Base-by-base conservation (phyloP, 2,329 filamentous ascomycete species). In the Chaetomium olivaceum region DNA sequence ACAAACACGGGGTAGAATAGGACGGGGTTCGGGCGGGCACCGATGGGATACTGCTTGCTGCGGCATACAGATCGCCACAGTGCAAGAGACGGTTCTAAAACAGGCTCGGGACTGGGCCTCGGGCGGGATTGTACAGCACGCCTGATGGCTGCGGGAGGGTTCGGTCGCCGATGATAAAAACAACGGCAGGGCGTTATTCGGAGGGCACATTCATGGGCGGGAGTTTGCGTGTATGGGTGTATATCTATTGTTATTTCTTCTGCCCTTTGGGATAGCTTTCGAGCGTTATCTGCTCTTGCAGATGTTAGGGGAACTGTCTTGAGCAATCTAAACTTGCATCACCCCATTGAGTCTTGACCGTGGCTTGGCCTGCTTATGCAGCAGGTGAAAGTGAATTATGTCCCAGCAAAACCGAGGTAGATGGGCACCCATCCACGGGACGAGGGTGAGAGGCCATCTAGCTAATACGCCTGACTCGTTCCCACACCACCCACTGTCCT, bases 211-310 rank as follows among this genome's bases (percentile, higher is more conserved):
- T 43, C 23, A 58, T 21, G 8, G 36, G 36, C 39, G 51, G 54
- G 21, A 29, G 43, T 57, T 25, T 58, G 54, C 27, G 27, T 61
- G 58, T 62, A n/a, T 43, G 56, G 57, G 46, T 61, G 58, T 65
- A 25, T 23, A 65, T 58, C 51, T 58, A 56, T 50, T 19, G 11
- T 64, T 56, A 23, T 51, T 62, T 51, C 23, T 58, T 25, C 43
- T n/a, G 43, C 58, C 60, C 63, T 56, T 39, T 57, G 48, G 31
- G 56, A 50, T 39, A 36, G 59, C 56, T 57, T 50, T 33, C 39
- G 52, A 54, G 36, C 14, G 4, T 3, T 33, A 48, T 58, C 48
- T 62, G 61, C 57, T 11, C n/a, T 63, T 55, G 59, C 60, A 27
- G 63, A 65, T 6, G 11, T 50, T 61, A 8, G 39, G 52, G 43